Percentiles rank a stretch among this genome's conserved stretches.
Evolutionary conservation across 1,284 basidiomycete species (phyloP).

Genomic region (Volvariella surrecta): DNA sequence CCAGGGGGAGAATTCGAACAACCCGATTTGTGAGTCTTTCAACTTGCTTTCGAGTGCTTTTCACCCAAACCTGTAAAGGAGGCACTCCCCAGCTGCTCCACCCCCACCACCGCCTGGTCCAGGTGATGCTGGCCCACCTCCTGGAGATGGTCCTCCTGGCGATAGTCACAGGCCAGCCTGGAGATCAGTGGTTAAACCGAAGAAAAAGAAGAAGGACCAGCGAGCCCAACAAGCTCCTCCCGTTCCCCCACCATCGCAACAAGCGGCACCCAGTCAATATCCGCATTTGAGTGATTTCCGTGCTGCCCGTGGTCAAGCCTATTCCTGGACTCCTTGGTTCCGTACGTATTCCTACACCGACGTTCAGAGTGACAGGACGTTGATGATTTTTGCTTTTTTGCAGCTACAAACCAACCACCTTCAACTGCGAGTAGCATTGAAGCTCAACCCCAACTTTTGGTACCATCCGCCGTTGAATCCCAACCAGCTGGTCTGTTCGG

Average conservation of each 20-base stretch:
- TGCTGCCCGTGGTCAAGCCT: conserved; percentile 22
- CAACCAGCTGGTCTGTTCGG: conserved; percentile 1
- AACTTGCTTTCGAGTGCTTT: too few relatives aligned
- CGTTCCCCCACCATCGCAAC: conserved; percentile 15
- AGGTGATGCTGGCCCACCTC: conserved; percentile 21
- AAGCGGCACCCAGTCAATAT: conserved; percentile 15
- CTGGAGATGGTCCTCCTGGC: conserved; percentile 27
- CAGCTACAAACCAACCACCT: too few relatives aligned
- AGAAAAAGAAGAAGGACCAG: conserved; percentile 28
- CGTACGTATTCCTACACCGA: conserved; percentile 46
- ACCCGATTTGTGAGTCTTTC: too few relatives aligned
- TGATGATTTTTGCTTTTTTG: conserved; percentile 1
- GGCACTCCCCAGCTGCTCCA: conserved; percentile 29
- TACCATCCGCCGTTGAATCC: too few relatives aligned
- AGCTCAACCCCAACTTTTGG: too few relatives aligned
- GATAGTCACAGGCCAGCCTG: conserved; percentile 35
- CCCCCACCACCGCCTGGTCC: conserved; percentile 1
- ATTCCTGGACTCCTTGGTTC: conserved; percentile 61
- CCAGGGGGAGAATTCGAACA: conserved; percentile 71
- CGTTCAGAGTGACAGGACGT: too few relatives aligned
- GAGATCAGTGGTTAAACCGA: conserved; percentile 38
- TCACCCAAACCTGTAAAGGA: too few relatives aligned
- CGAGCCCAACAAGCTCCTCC: conserved; percentile 17
- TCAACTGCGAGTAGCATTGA: too few relatives aligned
- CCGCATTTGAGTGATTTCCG: conserved; percentile 11